Evolutionary conservation across 1,284 basidiomycete species (phyloP).

Genomic region (Ceratobasidium sp.): DNA sequence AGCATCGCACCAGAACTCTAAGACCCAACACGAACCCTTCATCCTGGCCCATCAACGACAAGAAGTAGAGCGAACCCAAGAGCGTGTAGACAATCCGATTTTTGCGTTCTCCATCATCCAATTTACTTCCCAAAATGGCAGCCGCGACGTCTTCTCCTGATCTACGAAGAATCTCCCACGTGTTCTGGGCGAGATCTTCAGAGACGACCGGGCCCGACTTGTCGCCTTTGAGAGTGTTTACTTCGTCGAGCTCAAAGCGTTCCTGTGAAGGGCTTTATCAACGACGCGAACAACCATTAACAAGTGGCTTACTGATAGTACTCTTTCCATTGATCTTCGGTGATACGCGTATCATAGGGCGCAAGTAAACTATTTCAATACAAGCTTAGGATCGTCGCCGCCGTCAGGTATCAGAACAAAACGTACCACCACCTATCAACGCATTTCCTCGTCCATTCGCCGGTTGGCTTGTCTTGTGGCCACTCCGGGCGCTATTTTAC

Average conservation of each 20-base stretch:
- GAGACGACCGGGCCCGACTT: background rate
- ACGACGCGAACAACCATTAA: background rate
- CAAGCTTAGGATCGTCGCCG: background rate
- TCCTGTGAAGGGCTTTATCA: background rate
- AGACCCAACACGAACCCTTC: background rate
- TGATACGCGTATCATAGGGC: slow-evolving; percentile 15
- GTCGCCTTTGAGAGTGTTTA: background rate
- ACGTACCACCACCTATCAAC: slow-evolving; percentile 31
- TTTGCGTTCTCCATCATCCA: background rate
- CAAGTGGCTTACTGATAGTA: background rate
- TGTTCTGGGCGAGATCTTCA: background rate
- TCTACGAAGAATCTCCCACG: slow-evolving; percentile 3
- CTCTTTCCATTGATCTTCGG: slow-evolving; percentile 17
- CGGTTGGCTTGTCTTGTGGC: slow-evolving; percentile 8
- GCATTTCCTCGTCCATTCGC: slow-evolving; percentile 16
- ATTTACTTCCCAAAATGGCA: background rate
- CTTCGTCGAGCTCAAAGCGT: background rate
- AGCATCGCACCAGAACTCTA: background rate
- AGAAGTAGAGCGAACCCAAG: slow-evolving; percentile 4
- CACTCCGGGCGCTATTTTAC: slow-evolving; percentile 1
- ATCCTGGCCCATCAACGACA: background rate
- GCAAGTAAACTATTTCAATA: slow-evolving; percentile 16
- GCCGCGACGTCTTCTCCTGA: background rate
- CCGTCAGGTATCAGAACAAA: background rate
- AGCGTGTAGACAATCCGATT: background rate